phyloP scores from a whole-genome alignment of 2,329 filamentous ascomycete genomes.

The Fusarium sp. region DNA sequence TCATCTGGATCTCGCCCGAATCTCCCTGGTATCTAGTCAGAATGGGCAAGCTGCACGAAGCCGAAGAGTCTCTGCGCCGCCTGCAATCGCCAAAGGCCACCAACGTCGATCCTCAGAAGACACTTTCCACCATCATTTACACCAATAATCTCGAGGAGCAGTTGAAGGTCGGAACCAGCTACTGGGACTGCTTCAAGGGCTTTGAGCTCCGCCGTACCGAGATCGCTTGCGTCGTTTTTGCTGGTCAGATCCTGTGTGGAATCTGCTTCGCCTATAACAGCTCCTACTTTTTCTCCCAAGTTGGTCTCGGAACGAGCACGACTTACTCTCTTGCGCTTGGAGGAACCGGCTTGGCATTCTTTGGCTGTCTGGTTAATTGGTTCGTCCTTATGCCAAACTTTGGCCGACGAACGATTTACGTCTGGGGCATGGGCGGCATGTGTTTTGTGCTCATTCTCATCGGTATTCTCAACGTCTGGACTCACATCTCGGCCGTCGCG shows the following conservation, averaged over 20 bases:
- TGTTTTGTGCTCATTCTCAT: conserved; percentile 53
- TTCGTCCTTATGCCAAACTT: conserved; percentile 52
- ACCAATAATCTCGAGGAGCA: conserved; percentile 55
- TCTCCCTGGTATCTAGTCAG: conserved; percentile 58
- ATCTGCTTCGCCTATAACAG: conserved; percentile 46
- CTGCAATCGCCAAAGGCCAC: conserved; percentile 42
- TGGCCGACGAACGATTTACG: conserved; percentile 58
- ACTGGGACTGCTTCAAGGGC: conserved; percentile 57
- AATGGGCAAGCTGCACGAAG: conserved; percentile 48
- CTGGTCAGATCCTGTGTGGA: conserved; percentile 51
- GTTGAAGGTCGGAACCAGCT: conserved; percentile 51
- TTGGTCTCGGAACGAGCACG: conserved; percentile 20
- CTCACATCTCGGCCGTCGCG: conserved; percentile 33
- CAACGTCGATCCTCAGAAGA: conserved; percentile 49
- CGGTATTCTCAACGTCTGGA: conserved; percentile 53
- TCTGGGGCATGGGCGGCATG: conserved; percentile 57
- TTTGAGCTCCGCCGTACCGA: conserved; percentile 54
- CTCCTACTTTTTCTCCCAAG: not conserved
- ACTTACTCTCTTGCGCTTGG: conserved; percentile 53
- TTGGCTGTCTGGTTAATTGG: conserved; percentile 60
- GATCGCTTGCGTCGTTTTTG: conserved; percentile 51
- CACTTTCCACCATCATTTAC: conserved; percentile 55
- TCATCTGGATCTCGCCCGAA: conserved; percentile 58
- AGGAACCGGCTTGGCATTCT: conserved; percentile 54
- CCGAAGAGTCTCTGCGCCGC: conserved; percentile 48